Percentiles rank a stretch among this genome's conserved stretches.
These are phyloP conservation scores for Pestalotiopsis sp. DNA, from an alignment of 2,329 filamentous ascomycete genomes.

Conservation along the genomic window DNA sequence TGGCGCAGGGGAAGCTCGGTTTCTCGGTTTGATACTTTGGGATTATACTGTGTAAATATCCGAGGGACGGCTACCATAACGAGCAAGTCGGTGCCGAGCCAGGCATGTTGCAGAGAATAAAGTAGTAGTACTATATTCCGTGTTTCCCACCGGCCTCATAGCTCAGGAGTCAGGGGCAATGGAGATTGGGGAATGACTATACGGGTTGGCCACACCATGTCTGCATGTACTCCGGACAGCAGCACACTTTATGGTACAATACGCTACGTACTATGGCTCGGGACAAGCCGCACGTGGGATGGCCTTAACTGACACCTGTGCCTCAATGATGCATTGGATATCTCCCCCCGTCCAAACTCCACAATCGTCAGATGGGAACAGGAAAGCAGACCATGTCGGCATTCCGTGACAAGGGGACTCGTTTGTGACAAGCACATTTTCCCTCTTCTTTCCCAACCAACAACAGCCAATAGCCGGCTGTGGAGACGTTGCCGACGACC, in stretches of 20 bases:
- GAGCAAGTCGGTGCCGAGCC: neutral
- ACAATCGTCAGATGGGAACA: neutral
- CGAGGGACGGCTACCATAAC: neutral
- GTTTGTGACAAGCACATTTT: neutral
- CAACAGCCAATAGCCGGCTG: too few relatives aligned
- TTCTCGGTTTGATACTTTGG: neutral
- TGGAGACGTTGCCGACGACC: too few relatives aligned
- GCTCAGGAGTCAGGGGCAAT: neutral
- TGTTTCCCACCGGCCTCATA: neutral
- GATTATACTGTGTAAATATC: neutral
- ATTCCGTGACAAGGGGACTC: neutral
- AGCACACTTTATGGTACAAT: neutral
- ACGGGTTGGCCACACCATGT: neutral
- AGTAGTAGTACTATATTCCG: neutral
- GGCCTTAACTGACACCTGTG: neutral
- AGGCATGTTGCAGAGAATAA: neutral
- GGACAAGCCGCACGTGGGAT: neutral
- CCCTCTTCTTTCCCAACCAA: too few relatives aligned
- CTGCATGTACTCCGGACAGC: neutral
- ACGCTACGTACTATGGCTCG: neutral
- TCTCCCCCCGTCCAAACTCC: neutral
- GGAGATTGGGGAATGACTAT: neutral
- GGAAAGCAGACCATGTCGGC: neutral
- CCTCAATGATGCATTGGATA: neutral
- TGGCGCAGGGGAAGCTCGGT: neutral